Percentiles rank a stretch among this genome's conserved stretches.
phyloP scores from a whole-genome alignment of 192 early-diverging fungal species.

The Backusella parvicylindrica region DNA sequence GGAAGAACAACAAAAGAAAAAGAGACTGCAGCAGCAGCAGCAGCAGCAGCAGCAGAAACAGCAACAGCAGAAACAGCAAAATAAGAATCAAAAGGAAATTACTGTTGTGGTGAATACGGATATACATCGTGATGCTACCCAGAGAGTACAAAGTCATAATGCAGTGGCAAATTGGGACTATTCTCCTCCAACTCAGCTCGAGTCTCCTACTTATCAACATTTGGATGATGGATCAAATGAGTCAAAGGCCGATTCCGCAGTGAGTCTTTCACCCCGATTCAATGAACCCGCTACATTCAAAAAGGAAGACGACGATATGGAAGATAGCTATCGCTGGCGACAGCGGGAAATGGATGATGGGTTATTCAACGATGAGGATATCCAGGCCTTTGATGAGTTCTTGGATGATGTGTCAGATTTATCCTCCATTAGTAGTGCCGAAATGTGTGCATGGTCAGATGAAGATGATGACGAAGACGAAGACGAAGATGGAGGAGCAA shows the following conservation, averaged over 20 bases:
- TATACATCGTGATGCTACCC: not conserved
- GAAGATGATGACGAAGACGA: conserved; percentile 7
- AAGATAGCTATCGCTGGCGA: not conserved
- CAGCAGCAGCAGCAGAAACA: not conserved
- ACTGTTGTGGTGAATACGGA: conserved; percentile 10
- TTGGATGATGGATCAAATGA: conserved; percentile 5
- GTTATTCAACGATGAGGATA: not conserved
- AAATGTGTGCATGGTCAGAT: conserved; percentile 8
- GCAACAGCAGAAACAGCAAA: not conserved
- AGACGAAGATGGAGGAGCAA: not conserved
- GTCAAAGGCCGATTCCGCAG: conserved; percentile 16
- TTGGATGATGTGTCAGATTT: conserved; percentile 25
- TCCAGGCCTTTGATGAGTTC: conserved; percentile 14
- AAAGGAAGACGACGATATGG: not conserved
- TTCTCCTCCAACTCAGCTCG: not conserved
- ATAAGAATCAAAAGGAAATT: not conserved
- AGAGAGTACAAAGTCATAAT: not conserved
- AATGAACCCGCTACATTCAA: not conserved
- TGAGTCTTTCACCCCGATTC: conserved; percentile 6
- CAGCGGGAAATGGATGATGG: not conserved
- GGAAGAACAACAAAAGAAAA: not conserved
- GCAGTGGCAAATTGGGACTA: not conserved
- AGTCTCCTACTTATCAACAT: not conserved
- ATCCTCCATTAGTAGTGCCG: conserved; percentile 18
- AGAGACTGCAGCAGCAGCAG: not conserved